phyloP scores from a whole-genome alignment of 805 yeast genomes.

The Candida sithepensis region DNA sequence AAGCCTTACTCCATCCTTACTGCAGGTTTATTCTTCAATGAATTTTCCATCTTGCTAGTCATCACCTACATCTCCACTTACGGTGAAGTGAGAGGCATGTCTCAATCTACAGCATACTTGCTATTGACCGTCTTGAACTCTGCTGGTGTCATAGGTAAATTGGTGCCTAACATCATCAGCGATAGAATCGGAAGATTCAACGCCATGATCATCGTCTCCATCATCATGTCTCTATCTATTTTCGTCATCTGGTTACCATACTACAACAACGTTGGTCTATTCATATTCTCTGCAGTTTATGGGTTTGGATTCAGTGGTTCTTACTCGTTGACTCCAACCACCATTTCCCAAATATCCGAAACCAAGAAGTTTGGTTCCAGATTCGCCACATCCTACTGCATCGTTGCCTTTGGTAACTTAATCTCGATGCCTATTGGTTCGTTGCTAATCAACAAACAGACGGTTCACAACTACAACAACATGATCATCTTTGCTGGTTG shows the following conservation, averaged over 20 bases:
- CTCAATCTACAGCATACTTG: conserved; percentile 41
- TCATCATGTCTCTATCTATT: conserved; percentile 44
- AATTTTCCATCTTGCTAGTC: conserved; percentile 44
- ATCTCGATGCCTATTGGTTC: conserved; percentile 48
- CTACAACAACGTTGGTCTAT: conserved; percentile 36
- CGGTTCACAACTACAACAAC: conserved; percentile 19
- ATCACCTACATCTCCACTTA: conserved; percentile 54
- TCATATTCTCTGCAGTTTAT: conserved; percentile 42
- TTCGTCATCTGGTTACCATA: conserved; percentile 63
- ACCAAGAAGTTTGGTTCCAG: conserved; percentile 63
- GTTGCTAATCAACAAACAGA: conserved; percentile 35
- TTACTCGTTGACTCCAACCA: conserved; percentile 58
- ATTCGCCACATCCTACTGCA: conserved; percentile 64
- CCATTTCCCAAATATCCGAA: conserved; percentile 54
- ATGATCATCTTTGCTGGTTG: conserved; percentile 28
- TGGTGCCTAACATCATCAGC: conserved; percentile 29
- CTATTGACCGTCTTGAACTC: conserved; percentile 46
- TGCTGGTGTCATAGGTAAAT: conserved; percentile 38
- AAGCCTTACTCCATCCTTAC: conserved; percentile 39
- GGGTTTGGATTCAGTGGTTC: conserved; percentile 60
- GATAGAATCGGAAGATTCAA: conserved; percentile 50
- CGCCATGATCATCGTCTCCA: conserved; percentile 42
- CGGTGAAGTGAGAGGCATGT: conserved; percentile 44
- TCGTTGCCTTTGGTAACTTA: conserved; percentile 48
- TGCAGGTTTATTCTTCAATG: conserved; percentile 42